phyloP scores from a whole-genome alignment of 2,329 filamentous ascomycete genomes.

The Botrytis paeoniae region DNA sequence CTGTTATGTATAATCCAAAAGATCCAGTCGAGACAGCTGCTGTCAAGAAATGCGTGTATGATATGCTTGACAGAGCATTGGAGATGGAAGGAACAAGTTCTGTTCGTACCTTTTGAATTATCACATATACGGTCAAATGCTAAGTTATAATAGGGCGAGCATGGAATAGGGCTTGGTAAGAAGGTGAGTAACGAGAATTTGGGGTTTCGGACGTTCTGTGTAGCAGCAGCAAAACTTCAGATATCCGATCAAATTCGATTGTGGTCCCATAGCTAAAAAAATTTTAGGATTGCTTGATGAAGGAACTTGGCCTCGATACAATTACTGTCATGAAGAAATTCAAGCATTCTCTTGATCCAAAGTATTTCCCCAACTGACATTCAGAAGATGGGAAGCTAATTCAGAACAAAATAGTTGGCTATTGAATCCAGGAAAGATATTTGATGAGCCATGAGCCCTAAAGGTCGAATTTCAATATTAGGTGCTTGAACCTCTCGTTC shows the following conservation, averaged over 20 bases:
- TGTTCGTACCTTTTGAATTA: conserved; percentile 29
- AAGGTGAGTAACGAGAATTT: conserved; percentile 54
- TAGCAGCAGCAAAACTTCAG: background rate
- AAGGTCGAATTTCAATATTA: background rate
- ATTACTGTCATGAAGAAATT: conserved; percentile 79
- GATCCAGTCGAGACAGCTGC: conserved; percentile 66
- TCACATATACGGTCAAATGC: background rate
- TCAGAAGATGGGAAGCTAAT: background rate
- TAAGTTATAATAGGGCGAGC: conserved; percentile 57
- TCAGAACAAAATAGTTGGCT: conserved; percentile 57
- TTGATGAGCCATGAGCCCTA: conserved; percentile 16
- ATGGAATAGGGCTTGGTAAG: conserved; percentile 81
- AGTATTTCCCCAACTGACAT: conserved; percentile 31
- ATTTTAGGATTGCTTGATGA: conserved; percentile 15
- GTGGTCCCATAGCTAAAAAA: background rate
- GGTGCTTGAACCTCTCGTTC: background rate
- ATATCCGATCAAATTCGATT: background rate
- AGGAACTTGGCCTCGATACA: conserved; percentile 76
- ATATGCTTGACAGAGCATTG: conserved; percentile 81
- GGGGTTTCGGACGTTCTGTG: conserved; percentile 47
- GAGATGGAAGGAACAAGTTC: conserved; percentile 94
- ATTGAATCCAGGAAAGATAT: conserved; percentile 62
- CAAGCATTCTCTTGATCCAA: conserved; percentile 74
- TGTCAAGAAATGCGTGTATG: conserved; percentile 75
- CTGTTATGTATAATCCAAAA: conserved; percentile 79